These are phyloP conservation scores for Hypomontagnella submonticulosa DNA, from an alignment of 495 filamentous ascomycete species.

Conservation along the genomic window DNA sequence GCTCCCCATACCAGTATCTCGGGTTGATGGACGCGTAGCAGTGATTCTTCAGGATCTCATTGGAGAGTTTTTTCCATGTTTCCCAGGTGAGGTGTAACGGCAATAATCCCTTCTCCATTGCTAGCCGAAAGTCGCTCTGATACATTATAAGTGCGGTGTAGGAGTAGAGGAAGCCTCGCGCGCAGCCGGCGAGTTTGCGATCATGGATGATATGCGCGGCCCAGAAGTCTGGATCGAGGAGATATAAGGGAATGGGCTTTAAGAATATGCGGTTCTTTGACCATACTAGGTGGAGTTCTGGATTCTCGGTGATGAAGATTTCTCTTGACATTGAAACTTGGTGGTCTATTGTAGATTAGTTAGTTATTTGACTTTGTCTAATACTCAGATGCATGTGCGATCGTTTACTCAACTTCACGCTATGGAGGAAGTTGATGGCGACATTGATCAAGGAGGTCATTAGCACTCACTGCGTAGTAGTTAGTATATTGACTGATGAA, in stretches of 20 bases:
- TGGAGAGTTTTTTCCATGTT: slow-evolving; percentile 42
- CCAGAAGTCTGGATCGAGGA: slow-evolving; percentile 58
- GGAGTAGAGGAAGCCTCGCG: slow-evolving; percentile 56
- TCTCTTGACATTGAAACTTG: slow-evolving; percentile 56
- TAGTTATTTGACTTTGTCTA: slow-evolving; percentile 9
- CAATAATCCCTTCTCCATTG: slow-evolving; percentile 50
- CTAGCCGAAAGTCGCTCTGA: slow-evolving; percentile 59
- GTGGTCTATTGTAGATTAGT: slow-evolving; percentile 45
- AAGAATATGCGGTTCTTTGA: slow-evolving; percentile 52
- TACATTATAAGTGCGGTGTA: slow-evolving; percentile 58
- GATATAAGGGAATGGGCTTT: slow-evolving; percentile 59
- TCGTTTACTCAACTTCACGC: neutral
- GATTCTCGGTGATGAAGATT: slow-evolving; percentile 56
- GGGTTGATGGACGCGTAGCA: slow-evolving; percentile 47
- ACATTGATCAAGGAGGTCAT: neutral
- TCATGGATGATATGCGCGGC: slow-evolving; percentile 28
- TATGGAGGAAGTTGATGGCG: neutral
- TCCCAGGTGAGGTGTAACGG: slow-evolving; percentile 49
- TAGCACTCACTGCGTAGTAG: slow-evolving; percentile 13
- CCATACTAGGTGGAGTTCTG: slow-evolving; percentile 59
- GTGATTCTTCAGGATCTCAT: slow-evolving; percentile 40
- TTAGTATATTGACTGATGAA: slow-evolving; percentile 12
- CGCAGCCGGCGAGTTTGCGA: slow-evolving; percentile 40
- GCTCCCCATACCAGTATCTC: slow-evolving; percentile 60
- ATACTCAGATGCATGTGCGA: neutral